Percentiles rank a stretch among this genome's conserved stretches.
Conservation (phyloP, 2,329 filamentous ascomycete species). For the Botrytis paeoniae region DNA sequence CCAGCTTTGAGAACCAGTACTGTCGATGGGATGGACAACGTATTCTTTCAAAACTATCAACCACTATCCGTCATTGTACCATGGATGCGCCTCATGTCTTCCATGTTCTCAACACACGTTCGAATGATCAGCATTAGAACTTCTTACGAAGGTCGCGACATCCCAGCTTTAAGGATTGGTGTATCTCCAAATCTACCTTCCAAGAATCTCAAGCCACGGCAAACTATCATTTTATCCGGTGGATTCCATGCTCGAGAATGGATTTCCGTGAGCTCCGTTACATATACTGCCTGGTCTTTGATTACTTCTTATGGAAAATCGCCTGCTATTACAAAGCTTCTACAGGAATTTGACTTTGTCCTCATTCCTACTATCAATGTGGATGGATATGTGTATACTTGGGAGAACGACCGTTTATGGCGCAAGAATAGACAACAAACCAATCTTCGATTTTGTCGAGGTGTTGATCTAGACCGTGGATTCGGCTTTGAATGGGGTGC, state of each 20-base stretch:
- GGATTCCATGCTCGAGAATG: constrained; percentile 94
- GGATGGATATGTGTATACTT: constrained; percentile 91
- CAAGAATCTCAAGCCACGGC: constrained; percentile 51
- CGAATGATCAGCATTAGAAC: constrained; percentile 72
- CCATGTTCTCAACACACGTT: constrained; percentile 83
- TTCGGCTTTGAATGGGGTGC: constrained; percentile 85
- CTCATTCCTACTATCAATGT: constrained; percentile 89
- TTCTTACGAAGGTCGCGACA: constrained; percentile 85
- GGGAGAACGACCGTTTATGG: constrained; percentile 89
- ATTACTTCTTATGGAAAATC: constrained; percentile 78
- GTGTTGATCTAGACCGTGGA: constrained; percentile 83
- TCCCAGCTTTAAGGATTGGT: constrained; percentile 76
- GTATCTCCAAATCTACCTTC: constrained; percentile 50
- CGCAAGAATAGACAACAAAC: constrained; percentile 90
- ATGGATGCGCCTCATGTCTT: constrained; percentile 88
- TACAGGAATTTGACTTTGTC: constrained; percentile 82
- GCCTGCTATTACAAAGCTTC: constrained; percentile 67
- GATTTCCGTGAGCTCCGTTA: constrained; percentile 90
- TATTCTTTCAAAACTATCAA: constrained; percentile 93
- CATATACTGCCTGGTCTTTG: constrained; percentile 84
- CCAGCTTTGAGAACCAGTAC: constrained; percentile 31
- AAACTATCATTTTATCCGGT: constrained; percentile 78
- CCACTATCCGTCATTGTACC: constrained; percentile 72
- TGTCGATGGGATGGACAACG: constrained; percentile 52
- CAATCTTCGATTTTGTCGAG: constrained; percentile 75